Evolutionary conservation across 805 yeast genomes (phyloP).

Genomic region (Cyberlindnera mrakii): DNA sequence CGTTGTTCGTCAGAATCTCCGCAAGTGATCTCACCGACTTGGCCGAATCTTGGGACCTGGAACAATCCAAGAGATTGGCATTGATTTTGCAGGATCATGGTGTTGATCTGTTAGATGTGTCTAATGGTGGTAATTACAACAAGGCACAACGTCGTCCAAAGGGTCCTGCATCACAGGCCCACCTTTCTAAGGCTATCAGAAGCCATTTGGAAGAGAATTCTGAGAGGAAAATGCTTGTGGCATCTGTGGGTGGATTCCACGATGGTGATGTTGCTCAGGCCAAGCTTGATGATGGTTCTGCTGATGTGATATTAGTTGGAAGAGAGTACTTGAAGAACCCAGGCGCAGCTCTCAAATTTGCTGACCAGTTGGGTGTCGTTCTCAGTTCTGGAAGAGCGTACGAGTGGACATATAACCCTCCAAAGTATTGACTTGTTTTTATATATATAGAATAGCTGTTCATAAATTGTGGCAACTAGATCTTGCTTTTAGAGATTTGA

Average conservation of each 20-base stretch:
- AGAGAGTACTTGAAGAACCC: slow-evolving; percentile 42
- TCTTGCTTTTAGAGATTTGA: too few species aligned
- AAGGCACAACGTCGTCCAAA: slow-evolving; percentile 24
- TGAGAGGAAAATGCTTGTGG: slow-evolving; percentile 27
- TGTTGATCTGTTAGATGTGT: slow-evolving; percentile 49
- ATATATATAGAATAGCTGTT: neutral
- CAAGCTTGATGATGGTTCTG: slow-evolving; percentile 33
- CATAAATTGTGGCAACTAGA: neutral
- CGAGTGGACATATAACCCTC: slow-evolving; percentile 23
- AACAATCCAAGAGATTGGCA: slow-evolving; percentile 29
- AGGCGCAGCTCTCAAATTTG: slow-evolving; percentile 44
- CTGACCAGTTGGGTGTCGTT: slow-evolving; percentile 40
- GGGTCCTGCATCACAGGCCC: neutral
- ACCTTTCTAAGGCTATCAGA: slow-evolving; percentile 6
- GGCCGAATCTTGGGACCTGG: slow-evolving; percentile 13
- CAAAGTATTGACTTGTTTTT: slow-evolving; percentile 5
- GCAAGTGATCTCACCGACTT: slow-evolving; percentile 8
- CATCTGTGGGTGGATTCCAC: slow-evolving; percentile 42
- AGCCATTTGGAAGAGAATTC: slow-evolving; percentile 38
- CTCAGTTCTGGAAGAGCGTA: slow-evolving; percentile 32
- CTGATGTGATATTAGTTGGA: slow-evolving; percentile 46
- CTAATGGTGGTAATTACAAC: slow-evolving; percentile 34
- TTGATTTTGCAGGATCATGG: slow-evolving; percentile 38
- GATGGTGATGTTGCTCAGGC: slow-evolving; percentile 32
- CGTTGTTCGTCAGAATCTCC: slow-evolving; percentile 30